A percentile compares a stretch with the other conserved stretches of the same genome.
Conservation (phyloP, 306 rosid genomes). For the Vachellia pachyceras region DNA sequence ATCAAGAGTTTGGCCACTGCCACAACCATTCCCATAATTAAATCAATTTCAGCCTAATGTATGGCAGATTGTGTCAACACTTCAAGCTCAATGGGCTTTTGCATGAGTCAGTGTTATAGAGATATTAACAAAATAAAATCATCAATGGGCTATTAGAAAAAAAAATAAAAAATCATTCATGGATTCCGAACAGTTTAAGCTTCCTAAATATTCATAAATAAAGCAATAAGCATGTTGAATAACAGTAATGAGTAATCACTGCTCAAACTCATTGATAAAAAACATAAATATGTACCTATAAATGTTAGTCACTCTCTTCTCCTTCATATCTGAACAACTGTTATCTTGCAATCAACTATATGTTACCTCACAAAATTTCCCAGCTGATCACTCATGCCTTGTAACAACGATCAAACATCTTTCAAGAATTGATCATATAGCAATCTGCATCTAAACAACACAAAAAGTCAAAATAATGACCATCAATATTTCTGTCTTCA, state of each 20-base stretch:
- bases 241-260: slow-evolving; percentile 14
- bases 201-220: background rate
- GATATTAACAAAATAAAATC: background rate
- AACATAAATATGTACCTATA: slow-evolving; percentile 23
- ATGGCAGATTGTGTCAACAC: too few species aligned
- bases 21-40: too few species aligned
- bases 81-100: background rate
- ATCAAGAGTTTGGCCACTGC: too few species aligned
- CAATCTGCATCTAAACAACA: slow-evolving; percentile 52
- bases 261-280: slow-evolving; percentile 28
- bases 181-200: background rate
- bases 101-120: background rate
- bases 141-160: too few species aligned
- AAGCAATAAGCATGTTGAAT: slow-evolving; percentile 9
- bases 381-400: slow-evolving; percentile 60
- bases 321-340: slow-evolving; percentile 31
- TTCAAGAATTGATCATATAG: slow-evolving; percentile 41
- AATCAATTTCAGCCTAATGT: too few species aligned
- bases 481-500: background rate
- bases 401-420: slow-evolving; percentile 69
- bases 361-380: slow-evolving; percentile 72
- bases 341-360: slow-evolving; percentile 33
- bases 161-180: background rate
- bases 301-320: slow-evolving; percentile 40
- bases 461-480: slow-evolving; percentile 4